phyloP scores from a whole-genome alignment of 2,329 filamentous ascomycete species.

The Hypoxylon sp. region DNA sequence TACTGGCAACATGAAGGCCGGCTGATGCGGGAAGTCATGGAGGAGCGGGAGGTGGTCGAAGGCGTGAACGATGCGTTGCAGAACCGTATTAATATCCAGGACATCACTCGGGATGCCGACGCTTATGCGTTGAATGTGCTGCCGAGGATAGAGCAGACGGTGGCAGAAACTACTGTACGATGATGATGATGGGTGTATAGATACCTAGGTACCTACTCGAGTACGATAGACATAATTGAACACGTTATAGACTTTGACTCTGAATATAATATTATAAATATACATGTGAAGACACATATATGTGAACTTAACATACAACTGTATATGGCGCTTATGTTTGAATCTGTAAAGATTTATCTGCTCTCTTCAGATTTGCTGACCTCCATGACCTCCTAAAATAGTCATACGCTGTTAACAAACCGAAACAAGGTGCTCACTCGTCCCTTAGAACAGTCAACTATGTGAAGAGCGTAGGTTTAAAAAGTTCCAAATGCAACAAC shows the following conservation, averaged over 20 bases:
- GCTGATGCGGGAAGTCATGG: slow-evolving; percentile 81
- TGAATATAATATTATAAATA: not conserved
- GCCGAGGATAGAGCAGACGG: slow-evolving; percentile 54
- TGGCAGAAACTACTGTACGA: slow-evolving; percentile 33
- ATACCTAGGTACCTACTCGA: not conserved
- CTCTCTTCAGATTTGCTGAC: not conserved
- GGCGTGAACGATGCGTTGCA: slow-evolving; percentile 77
- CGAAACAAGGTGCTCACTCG: not conserved
- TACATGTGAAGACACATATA: not conserved
- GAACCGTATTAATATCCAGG: slow-evolving; percentile 73
- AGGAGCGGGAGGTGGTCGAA: slow-evolving; percentile 81
- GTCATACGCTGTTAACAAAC: not conserved
- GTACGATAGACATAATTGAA: slow-evolving; percentile 4
- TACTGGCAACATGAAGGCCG: slow-evolving; percentile 88
- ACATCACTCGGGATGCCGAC: slow-evolving; percentile 75
- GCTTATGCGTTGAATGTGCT: slow-evolving; percentile 67
- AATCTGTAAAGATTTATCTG: not conserved
- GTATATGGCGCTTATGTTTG: not conserved
- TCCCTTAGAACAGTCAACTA: slow-evolving; percentile 8
- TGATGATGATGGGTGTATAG: slow-evolving; percentile 10
- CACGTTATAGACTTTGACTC: not conserved
- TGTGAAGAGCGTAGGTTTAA: slow-evolving; percentile 25
- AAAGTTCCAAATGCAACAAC: slow-evolving; percentile 29
- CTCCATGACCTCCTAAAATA: not conserved
- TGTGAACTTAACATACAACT: not conserved